A percentile compares a stretch with the other conserved stretches of the same genome.
Conservation (phyloP, 331 rosid genomes). For the Acacia pycnantha region DNA sequence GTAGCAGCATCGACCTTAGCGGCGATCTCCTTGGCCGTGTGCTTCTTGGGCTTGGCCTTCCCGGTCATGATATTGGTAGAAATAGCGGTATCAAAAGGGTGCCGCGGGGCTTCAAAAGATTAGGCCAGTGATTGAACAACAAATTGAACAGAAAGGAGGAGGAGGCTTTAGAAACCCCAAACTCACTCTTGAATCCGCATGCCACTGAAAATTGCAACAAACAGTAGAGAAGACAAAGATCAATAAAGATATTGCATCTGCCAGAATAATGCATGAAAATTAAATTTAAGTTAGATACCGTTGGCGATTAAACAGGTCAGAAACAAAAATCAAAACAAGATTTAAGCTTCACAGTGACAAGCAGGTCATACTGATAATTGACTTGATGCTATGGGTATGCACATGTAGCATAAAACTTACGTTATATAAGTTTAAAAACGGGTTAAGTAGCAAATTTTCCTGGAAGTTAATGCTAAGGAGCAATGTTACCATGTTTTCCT, state of each 20-base stretch:
- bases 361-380: background rate
- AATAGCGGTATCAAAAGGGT: background rate
- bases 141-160: background rate
- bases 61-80: constrained; percentile 62
- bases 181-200: constrained; percentile 48
- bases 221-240: background rate
- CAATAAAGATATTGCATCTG: background rate
- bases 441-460: too few relatives aligned
- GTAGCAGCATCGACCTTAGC: constrained; percentile 88
- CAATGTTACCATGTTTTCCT: too few relatives aligned
- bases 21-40: constrained; percentile 93
- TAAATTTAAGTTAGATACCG: background rate
- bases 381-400: background rate
- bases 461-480: too few relatives aligned
- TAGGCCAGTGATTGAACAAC: background rate
- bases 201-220: constrained; percentile 52
- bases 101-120: background rate
- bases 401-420: background rate
- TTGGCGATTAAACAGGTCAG: background rate
- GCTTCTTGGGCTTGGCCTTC: constrained; percentile 99
- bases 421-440: background rate
- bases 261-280: background rate
- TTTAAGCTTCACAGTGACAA: background rate
- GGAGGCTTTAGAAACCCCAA: background rate
- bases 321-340: background rate